These are phyloP conservation scores for Crithidia thermophila DNA, from an alignment of 208 protist genomes.

Conservation along the genomic window DNA sequence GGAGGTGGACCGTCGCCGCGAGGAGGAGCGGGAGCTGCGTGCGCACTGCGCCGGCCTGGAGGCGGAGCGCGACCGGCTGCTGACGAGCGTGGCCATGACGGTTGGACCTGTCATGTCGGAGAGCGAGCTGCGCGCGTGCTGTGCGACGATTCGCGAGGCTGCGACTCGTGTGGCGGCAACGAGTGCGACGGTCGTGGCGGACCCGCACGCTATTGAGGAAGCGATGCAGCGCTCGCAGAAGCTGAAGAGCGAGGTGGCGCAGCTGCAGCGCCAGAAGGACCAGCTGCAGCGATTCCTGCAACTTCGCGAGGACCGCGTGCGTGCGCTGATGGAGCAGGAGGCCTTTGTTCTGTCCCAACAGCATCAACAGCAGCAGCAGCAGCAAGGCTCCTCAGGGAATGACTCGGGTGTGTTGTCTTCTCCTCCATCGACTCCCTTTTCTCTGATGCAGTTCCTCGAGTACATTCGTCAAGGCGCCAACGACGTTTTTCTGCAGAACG, in stretches of 20 bases:
- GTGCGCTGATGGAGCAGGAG: slow-evolving; percentile 54
- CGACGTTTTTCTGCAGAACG: slow-evolving; percentile 34
- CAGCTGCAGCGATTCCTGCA: slow-evolving; percentile 69
- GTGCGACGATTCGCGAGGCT: slow-evolving; percentile 55
- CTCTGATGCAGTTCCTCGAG: slow-evolving; percentile 33
- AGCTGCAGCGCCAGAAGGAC: slow-evolving; percentile 75
- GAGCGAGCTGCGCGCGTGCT: slow-evolving; percentile 49
- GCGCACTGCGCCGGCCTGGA: slow-evolving; percentile 61
- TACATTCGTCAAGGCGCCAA: slow-evolving; percentile 28
- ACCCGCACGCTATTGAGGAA: slow-evolving; percentile 64
- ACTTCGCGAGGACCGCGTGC: slow-evolving; percentile 61
- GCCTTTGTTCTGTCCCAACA: slow-evolving; percentile 26
- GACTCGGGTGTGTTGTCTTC: background rate
- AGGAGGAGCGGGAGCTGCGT: slow-evolving; percentile 57
- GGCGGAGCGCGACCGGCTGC: slow-evolving; percentile 67
- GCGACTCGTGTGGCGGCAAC: slow-evolving; percentile 55
- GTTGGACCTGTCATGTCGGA: slow-evolving; percentile 20
- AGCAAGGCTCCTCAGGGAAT: background rate
- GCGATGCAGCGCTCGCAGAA: slow-evolving; percentile 61
- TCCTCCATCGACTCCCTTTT: background rate
- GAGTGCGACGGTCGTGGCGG: slow-evolving; percentile 63
- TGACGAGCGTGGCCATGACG: slow-evolving; percentile 31
- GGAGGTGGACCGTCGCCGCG: slow-evolving; percentile 57
- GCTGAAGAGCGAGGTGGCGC: slow-evolving; percentile 74
- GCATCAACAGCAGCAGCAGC: slow-evolving; percentile 7